Evolutionary conservation across 441 rosid genomes (phyloP), one percentile per base, ranked within the genome.

Genomic region (Theobroma grandiflorum): DNA sequence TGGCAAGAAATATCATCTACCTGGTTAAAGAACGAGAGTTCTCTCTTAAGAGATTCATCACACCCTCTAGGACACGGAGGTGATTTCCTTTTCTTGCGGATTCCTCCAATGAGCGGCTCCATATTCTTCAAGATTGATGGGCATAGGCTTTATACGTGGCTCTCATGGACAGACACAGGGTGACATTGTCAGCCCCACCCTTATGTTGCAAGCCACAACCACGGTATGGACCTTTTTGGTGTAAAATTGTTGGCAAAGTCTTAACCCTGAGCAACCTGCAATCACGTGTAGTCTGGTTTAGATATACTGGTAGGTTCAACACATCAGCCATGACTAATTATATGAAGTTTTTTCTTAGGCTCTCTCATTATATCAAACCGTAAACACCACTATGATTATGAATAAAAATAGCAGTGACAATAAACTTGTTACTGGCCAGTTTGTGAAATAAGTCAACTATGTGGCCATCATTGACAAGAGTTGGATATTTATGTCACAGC

Each of bases 261-360:
- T 65, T 64, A 66, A 76, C 76, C 76, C 38, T 15, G 40, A 37
- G 61, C 72, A 75, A 79, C 86, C 87, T 84, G 82, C 79, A 76
- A 69, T 43, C 45, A 37, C 38, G 75, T 59, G 8, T 37, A 58
- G 22, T 37, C 76, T 72, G 76, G 50, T 72, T 72, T 37, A 72
- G 50, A 72, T 20, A 55, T 53, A 37, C 16, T 0, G 33, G 37
- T 11, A 10, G 50, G 57, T 45, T 12, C 57, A 26, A 9, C 40
- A 69, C 26, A 38, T 72, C 45, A 18, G 75, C n/a, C 18, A 33
- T 2, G 45, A 50, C 43, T 50, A 31, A 15, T 31, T 2, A 49
- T 31, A 70, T 7, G 61, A 71, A 71, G 61, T 50, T 71, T 71
- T 4, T 71, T 71, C 75, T 71, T 50, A 33, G 42, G 11, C 4